Base-by-base conservation (phyloP, 2,329 filamentous ascomycete genomes). In the Aureobasidium mangrovei region DNA sequence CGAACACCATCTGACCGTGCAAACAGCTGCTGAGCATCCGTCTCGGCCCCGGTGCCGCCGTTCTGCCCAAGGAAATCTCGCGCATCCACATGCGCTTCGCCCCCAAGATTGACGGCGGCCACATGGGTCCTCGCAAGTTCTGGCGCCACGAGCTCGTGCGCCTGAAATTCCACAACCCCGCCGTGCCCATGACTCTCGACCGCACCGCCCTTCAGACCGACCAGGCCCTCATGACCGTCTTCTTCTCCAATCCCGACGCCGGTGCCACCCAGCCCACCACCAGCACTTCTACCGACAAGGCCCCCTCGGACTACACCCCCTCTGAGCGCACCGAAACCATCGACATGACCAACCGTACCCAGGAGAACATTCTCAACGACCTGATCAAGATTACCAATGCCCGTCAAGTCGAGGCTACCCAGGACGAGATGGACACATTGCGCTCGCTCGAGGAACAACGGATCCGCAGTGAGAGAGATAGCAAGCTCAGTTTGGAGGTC, bases 121-220 rank as follows among this genome's bases (percentile, higher is more conserved):
- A 91, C 69, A 77, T 83, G 67, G 87, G 88, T 45, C 78, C 86
- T 56, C 82, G 91, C 65, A 88, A 88, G 74, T 96, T 98, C 79
- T 95, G 89, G 88, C 82, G 80, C 60, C 76, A 84, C 57, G 85
- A 83, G 67, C 83, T 97, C 45, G 88, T 88, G 26, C 82, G 88
- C 55, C 77, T 98, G 61, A 96, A 98, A 77, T 98, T 84, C 74
- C 86, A 95, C 77, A 98, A 98, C 69, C 93, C 93, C 0, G 74
- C 82, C 9, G 70, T 96, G 43, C 82, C 85, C 41, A 94, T 97
- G 79, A 83, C 87, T 56, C 81, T 95, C 63, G 84, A 85, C 69
- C 85, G 87, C 56, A 83, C 80, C 59, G 63, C 68, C 36, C 72
- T 83, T 42, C 76, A 82, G 61, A 68, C 74, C 4, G 74, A 74